These are phyloP conservation scores for Hanseniaspora mollemarum DNA, from an alignment of 805 yeast species.

Conservation along the genomic window DNA sequence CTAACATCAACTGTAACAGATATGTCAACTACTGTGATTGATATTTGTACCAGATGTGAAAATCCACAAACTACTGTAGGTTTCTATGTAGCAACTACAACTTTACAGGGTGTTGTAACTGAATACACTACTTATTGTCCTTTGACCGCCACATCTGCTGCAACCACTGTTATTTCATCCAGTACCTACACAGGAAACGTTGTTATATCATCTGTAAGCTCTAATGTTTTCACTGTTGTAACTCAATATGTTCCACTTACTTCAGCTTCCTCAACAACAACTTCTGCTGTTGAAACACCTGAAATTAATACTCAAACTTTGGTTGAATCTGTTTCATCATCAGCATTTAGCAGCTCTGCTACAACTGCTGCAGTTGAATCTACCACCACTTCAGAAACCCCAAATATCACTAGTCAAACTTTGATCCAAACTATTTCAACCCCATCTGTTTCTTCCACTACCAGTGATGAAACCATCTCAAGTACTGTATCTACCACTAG, in stretches of 20 bases:
- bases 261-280: conserved; percentile 4
- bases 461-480: not conserved
- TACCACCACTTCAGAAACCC: not conserved
- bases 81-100: conserved; percentile 13
- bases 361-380: not conserved
- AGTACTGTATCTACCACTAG: conserved; percentile 5
- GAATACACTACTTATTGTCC: conserved; percentile 16
- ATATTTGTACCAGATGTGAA: conserved; percentile 16
- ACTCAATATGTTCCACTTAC: conserved; percentile 19
- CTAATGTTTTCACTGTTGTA: conserved; percentile 18
- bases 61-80: conserved; percentile 15
- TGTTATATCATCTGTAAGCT: conserved; percentile 16
- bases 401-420: not conserved
- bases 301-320: conserved; percentile 5
- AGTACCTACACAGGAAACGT: conserved; percentile 17
- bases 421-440: not conserved
- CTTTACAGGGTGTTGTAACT: conserved; percentile 15
- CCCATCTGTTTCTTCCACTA: conserved; percentile 9
- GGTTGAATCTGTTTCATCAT: not conserved
- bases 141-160: conserved; percentile 3
- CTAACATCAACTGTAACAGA: conserved; percentile 7
- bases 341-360: not conserved
- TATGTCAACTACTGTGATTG: conserved; percentile 17
- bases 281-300: not conserved
- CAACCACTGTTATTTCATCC: conserved; percentile 15